Evolutionary conservation across 805 yeast species (phyloP).

Genomic region (Lipomyces sp.): DNA sequence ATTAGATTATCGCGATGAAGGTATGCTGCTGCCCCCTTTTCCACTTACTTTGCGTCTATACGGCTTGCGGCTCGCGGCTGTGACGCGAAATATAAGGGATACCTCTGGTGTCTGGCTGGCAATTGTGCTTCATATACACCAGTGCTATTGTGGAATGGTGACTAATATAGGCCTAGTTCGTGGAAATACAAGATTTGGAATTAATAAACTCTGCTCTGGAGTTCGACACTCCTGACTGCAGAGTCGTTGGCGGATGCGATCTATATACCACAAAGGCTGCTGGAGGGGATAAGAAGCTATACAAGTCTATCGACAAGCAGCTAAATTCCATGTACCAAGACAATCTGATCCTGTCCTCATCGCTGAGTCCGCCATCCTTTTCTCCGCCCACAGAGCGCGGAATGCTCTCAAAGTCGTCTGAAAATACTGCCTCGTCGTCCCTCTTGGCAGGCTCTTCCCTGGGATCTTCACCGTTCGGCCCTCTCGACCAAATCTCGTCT

Average conservation of each 20-base stretch:
- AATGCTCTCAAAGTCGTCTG: conserved; percentile 21
- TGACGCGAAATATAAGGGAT: not conserved
- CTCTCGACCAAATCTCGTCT: conserved; percentile 81
- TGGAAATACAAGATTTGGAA: conserved; percentile 93
- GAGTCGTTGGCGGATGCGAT: conserved; percentile 87
- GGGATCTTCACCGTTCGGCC: conserved; percentile 77
- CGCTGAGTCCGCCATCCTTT: conserved; percentile 35
- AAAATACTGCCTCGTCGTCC: conserved; percentile 12
- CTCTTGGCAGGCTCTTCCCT: conserved; percentile 38
- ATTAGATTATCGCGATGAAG: conserved; percentile 16
- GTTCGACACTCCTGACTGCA: conserved; percentile 75
- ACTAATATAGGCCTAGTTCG: conserved; percentile 57
- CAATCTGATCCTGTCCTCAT: conserved; percentile 33
- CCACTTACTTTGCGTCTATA: not conserved
- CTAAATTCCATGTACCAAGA: conserved; percentile 56
- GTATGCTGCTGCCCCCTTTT: conserved; percentile 7
- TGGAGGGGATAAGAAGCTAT: conserved; percentile 84
- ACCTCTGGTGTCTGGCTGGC: not conserved
- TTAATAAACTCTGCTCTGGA: conserved; percentile 83
- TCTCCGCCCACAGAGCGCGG: conserved; percentile 40
- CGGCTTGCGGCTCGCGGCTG: not conserved
- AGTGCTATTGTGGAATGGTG: not conserved
- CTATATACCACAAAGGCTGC: conserved; percentile 90
- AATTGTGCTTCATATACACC: not conserved
- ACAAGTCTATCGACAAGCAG: conserved; percentile 84